These are phyloP conservation scores for Solanum hybrid DNA, from an alignment of 305 asterid genomes.

Conservation along the genomic window DNA sequence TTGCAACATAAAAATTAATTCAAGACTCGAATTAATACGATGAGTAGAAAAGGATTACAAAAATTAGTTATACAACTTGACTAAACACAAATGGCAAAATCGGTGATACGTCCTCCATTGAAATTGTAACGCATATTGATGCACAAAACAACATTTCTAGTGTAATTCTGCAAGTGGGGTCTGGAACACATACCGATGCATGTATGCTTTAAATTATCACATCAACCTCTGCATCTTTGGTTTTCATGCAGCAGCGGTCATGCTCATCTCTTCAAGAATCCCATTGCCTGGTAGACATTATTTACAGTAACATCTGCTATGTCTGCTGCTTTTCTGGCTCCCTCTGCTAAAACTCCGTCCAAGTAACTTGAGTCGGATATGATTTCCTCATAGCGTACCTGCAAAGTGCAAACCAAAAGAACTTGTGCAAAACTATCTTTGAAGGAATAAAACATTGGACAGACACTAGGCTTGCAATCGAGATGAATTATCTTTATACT, in stretches of 20 bases:
- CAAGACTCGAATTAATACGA: background rate
- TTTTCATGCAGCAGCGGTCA: constrained; percentile 2
- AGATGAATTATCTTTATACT: background rate
- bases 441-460: background rate
- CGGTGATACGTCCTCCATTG: background rate
- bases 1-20: background rate
- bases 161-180: background rate
- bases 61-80: background rate
- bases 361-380: constrained; percentile 54
- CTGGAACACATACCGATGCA: background rate
- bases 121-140: background rate
- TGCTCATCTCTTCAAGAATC: constrained; percentile 55
- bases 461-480: background rate
- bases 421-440: background rate
- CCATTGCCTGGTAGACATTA: constrained; percentile 84
- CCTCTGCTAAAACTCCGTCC: constrained; percentile 69
- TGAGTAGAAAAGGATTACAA: background rate
- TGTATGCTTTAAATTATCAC: background rate
- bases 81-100: background rate
- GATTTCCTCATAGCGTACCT: constrained; percentile 76
- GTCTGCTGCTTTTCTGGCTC: constrained; percentile 68
- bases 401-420: constrained; percentile 10
- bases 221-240: background rate
- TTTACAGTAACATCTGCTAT: constrained; percentile 63
- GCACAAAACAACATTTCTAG: background rate